Base-by-base conservation (phyloP, 257 asterid genomes). In the Primulina tabacum region DNA sequence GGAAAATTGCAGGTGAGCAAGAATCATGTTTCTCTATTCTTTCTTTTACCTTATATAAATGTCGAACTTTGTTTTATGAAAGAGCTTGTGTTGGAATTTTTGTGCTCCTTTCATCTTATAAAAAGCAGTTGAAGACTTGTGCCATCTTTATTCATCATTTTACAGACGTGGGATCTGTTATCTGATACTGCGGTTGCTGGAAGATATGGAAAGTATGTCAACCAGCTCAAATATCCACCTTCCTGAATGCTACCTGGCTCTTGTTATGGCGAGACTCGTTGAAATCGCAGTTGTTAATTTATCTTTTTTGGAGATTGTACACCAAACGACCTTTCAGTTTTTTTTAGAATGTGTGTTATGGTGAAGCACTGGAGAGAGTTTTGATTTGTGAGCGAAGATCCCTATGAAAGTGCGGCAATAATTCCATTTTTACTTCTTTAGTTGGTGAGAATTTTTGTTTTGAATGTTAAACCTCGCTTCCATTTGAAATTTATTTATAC, bases 141-240 rank as follows among this genome's bases (percentile, higher is more conserved):
- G 52, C 52, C 17, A 10, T 68, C 53, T 28, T 38, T 37, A 12
- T 7, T 71, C 52, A 8, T 40, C 28, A 20, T 33, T 75, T 72
- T 70, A 69, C 80, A 84, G 89, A 34, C 75, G 58, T 84, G 85
- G 85, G 78, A 82, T 73, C 62, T 78, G 29, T 65, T 66, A 1
- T 72, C 87, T 14, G 87, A 82, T 26, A 81, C 47, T 69, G 84
- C 75, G 4, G 70, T 82, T 43, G 64, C 73, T 18, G 28, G 65
- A 30, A 80, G 75, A 65, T 82, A 71, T 34, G 80, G 74, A 1
- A 74, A 73, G 33, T 73, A 69, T 21, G 64, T 34, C 70, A 72
- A 64, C 38, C 64, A 37, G 52, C 59, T 21, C 11, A 61, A 60
- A 43, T 29, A 40, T 47, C 64, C 32, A 68, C 56, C 69, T 21